These are phyloP conservation scores for Mayamaea pseudoterrestris DNA, from an alignment of 108 stramenopile genomes.

Conservation along the genomic window DNA sequence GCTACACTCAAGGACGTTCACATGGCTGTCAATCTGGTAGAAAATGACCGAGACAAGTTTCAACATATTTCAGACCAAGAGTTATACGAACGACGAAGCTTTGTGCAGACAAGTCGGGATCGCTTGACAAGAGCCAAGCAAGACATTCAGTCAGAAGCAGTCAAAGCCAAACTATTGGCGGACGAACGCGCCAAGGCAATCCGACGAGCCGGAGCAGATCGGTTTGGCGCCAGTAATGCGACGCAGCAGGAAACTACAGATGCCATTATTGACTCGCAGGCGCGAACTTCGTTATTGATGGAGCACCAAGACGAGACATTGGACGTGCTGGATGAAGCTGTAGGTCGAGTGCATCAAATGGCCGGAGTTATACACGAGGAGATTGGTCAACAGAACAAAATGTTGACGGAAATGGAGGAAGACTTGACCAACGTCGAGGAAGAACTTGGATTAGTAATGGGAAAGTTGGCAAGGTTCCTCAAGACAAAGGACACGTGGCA, in stretches of 20 bases:
- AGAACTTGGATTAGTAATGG: slow-evolving; percentile 79
- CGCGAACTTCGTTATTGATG: slow-evolving; percentile 65
- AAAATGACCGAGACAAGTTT: slow-evolving; percentile 47
- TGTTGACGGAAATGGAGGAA: slow-evolving; percentile 66
- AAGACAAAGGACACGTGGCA: slow-evolving; percentile 78
- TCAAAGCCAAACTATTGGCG: slow-evolving; percentile 42
- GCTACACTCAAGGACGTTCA: slow-evolving; percentile 53
- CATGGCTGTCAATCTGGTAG: slow-evolving; percentile 56
- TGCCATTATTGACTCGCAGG: slow-evolving; percentile 34
- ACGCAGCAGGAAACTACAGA: slow-evolving; percentile 23
- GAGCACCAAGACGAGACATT: slow-evolving; percentile 75
- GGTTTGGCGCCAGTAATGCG: slow-evolving; percentile 22
- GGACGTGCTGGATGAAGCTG: slow-evolving; percentile 70
- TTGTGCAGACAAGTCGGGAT: slow-evolving; percentile 40
- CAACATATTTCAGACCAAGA: slow-evolving; percentile 48
- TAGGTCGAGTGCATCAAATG: slow-evolving; percentile 65
- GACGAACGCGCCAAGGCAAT: slow-evolving; percentile 60
- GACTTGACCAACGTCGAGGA: slow-evolving; percentile 78
- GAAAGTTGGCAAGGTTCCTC: slow-evolving; percentile 72
- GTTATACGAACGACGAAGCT: slow-evolving; percentile 35
- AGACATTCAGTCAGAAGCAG: slow-evolving; percentile 42
- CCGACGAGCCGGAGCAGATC: slow-evolving; percentile 27
- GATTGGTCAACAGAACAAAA: slow-evolving; percentile 70
- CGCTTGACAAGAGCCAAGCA: slow-evolving; percentile 36
- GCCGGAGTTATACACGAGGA: slow-evolving; percentile 75